Percentiles rank a stretch among this genome's conserved stretches.
Conservation (phyloP, 2,329 filamentous ascomycete genomes). For the Chaetomium sp. region DNA sequence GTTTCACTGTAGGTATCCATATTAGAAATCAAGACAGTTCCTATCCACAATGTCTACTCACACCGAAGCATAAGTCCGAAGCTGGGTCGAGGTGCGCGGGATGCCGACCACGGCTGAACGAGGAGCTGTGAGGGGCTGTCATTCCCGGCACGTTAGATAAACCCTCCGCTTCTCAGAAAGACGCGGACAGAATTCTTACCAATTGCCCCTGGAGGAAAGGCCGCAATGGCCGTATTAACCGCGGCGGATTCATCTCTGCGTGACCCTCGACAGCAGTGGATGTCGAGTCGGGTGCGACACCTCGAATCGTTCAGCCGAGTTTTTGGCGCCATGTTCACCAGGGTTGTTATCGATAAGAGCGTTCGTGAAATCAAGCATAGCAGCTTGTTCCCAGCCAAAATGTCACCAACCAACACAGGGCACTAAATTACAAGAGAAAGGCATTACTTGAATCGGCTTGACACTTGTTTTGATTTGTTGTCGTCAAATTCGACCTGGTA, state of each 20-base stretch:
- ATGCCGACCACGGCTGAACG: constrained; percentile 28
- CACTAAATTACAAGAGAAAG: background rate
- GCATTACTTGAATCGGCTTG: constrained; percentile 12
- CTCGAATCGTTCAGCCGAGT: constrained; percentile 25
- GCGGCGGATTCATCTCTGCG: constrained; percentile 41
- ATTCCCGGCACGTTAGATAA: constrained; percentile 21
- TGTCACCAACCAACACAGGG: background rate
- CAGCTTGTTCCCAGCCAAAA: background rate
- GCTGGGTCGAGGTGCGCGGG: constrained; percentile 30
- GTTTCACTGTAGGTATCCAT: constrained; percentile 1
- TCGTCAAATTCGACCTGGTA: background rate
- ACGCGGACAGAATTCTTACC: constrained; percentile 32
- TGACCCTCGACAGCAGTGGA: constrained; percentile 27
- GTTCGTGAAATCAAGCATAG: background rate
- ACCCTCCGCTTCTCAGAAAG: background rate
- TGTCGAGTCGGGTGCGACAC: constrained; percentile 12
- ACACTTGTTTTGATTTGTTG: constrained; percentile 12
- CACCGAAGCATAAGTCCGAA: constrained; percentile 35
- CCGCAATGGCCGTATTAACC: constrained; percentile 44
- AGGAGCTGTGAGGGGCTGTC: constrained; percentile 34
- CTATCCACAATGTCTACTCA: constrained; percentile 22
- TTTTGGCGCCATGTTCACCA: constrained; percentile 32
- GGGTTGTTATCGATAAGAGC: constrained; percentile 38
- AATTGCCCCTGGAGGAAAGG: constrained; percentile 37
- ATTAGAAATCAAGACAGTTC: constrained; percentile 13